Evolutionary conservation across 2,329 filamentous ascomycete genomes (phyloP).

Genomic region (Cercospora sp.): DNA sequence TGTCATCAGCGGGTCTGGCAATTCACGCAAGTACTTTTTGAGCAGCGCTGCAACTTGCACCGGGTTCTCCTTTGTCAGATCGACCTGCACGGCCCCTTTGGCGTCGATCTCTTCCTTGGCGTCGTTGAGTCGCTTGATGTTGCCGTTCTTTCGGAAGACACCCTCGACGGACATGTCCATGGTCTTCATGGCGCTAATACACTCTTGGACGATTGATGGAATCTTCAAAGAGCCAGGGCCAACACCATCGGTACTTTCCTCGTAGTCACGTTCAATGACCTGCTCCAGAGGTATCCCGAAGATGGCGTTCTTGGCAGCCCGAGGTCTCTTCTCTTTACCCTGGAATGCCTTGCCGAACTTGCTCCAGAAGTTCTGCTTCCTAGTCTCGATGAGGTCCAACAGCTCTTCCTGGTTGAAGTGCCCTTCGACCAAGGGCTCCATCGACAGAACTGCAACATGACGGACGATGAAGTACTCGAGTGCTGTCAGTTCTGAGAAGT

Average conservation of each 20-base stretch:
- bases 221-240: conserved; percentile 88
- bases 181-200: conserved; percentile 90
- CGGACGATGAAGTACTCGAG: conserved; percentile 97
- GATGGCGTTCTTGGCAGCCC: conserved; percentile 83
- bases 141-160: conserved; percentile 98
- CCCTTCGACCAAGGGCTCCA: conserved; percentile 86
- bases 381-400: conserved; percentile 86
- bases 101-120: conserved; percentile 82
- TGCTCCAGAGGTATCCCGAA: conserved; percentile 88
- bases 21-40: conserved; percentile 91
- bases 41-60: conserved; percentile 91
- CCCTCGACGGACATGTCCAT: conserved; percentile 99
- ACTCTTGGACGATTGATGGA: conserved; percentile 91
- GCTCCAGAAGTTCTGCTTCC: conserved; percentile 95
- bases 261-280: conserved; percentile 88
- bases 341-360: conserved; percentile 91
- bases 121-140: conserved; percentile 90
- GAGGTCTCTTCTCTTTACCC: conserved; percentile 66
- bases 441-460: conserved; percentile 89
- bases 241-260: conserved; percentile 96
- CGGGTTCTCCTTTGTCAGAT: conserved; percentile 83
- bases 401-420: conserved; percentile 94
- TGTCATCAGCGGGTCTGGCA: conserved; percentile 91
- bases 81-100: conserved; percentile 79
- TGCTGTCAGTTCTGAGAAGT: conserved; percentile 93